phyloP scores from a whole-genome alignment of 495 filamentous ascomycete genomes.

The Penicilliopsis zonata region DNA sequence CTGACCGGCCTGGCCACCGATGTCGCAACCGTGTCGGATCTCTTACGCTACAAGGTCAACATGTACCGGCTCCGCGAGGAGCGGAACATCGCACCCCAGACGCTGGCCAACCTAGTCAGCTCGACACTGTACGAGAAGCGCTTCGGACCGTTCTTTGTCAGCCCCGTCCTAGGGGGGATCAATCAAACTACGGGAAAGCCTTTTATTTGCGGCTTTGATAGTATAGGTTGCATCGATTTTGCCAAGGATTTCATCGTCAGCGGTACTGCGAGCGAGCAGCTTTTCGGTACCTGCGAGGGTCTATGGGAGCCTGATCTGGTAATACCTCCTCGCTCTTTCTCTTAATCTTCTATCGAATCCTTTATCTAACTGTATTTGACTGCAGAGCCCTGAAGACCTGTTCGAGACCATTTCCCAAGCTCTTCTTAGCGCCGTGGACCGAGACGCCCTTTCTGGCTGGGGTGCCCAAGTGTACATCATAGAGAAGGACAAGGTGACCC shows the following conservation, averaged over 20 bases:
- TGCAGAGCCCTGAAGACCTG: conserved; percentile 75
- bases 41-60: conserved; percentile 99
- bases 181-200: conserved; percentile 85
- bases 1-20: conserved; percentile 94
- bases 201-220: conserved; percentile 98
- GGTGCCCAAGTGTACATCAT: conserved; percentile 98
- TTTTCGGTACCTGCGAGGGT: conserved; percentile 97
- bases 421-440: conserved; percentile 89
- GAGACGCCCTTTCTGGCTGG: conserved; percentile 95
- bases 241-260: conserved; percentile 98
- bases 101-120: conserved; percentile 91
- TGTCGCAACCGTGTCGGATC: conserved; percentile 86
- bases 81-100: conserved; percentile 84
- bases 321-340: conserved; percentile 28
- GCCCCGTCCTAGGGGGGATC: conserved; percentile 86
- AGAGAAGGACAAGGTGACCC: conserved; percentile 99
- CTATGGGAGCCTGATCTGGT: conserved; percentile 97
- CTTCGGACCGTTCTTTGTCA: conserved; percentile 94
- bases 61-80: conserved; percentile 99
- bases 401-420: conserved; percentile 98
- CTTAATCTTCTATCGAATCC: not conserved
- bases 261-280: conserved; percentile 89
- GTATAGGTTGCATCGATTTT: conserved; percentile 98
- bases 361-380: conserved; percentile 12
- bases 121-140: conserved; percentile 82